phyloP scores from a whole-genome alignment of 176 grass and related monocot genomes.

The Oryza glumipatula region DNA sequence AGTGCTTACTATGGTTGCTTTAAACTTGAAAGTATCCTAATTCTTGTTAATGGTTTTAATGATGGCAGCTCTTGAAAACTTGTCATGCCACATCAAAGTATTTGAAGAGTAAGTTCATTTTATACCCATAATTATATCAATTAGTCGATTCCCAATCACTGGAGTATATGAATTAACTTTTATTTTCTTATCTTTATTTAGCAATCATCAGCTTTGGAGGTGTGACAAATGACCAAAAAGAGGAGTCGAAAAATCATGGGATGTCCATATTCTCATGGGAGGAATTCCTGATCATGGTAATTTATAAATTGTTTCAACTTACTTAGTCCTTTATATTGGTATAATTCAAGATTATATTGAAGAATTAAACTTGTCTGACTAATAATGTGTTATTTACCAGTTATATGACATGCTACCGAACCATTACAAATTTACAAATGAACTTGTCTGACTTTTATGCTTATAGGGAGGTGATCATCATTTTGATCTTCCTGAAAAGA shows the following conservation, averaged over 20 bases:
- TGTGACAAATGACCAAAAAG: constrained; percentile 73
- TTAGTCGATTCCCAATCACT: background rate
- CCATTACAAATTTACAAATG: constrained; percentile 3
- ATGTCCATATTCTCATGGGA: constrained; percentile 88
- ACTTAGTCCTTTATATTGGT: background rate
- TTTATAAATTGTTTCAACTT: background rate
- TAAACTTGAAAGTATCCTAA: background rate
- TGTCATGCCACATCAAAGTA: constrained; percentile 59
- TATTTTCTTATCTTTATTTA: constrained; percentile 31
- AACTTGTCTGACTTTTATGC: background rate
- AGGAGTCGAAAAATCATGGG: constrained; percentile 64
- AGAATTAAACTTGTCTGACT: background rate
- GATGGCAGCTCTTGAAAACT: constrained; percentile 77
- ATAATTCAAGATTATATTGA: background rate
- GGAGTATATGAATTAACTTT: background rate
- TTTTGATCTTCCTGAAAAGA: constrained; percentile 79
- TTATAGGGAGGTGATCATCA: constrained; percentile 60
- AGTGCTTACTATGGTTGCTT: constrained; percentile 17
- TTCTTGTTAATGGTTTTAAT: constrained; percentile 21
- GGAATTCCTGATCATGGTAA: constrained; percentile 81
- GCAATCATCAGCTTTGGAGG: constrained; percentile 90
- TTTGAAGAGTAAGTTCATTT: constrained; percentile 78
- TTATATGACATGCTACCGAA: background rate
- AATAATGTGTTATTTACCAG: background rate
- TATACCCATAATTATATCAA: background rate